Conservation (phyloP, 768 basidiomycete species). For the Mycena chlorophos region DNA sequence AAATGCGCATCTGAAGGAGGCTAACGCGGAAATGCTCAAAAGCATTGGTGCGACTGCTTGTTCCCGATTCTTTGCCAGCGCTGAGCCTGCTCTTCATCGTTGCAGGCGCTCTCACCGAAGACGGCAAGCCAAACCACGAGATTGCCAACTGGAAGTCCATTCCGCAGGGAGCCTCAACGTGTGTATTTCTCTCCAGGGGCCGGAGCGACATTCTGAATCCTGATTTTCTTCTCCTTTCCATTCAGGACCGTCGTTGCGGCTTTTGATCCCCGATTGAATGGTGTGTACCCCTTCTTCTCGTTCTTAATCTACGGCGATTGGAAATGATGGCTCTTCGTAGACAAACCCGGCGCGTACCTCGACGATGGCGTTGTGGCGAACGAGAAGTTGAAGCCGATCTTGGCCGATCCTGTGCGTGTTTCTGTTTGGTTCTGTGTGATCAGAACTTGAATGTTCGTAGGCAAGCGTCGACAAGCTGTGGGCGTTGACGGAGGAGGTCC, state of each 20-base stretch:
- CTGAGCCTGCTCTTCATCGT: not conserved
- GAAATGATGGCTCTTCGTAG: not conserved
- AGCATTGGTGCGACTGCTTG: not conserved
- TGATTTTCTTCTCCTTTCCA: no score
- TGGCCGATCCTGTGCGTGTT: conserved; percentile 1
- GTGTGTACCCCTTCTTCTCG: not conserved
- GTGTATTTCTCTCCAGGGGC: not conserved
- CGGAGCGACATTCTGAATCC: not conserved
- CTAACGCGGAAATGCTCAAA: not conserved
- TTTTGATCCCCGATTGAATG: conserved; percentile 10
- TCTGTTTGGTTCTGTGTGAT: not conserved
- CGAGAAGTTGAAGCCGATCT: not conserved
- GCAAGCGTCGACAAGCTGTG: conserved; percentile 2
- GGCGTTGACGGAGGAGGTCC: conserved; percentile 2
- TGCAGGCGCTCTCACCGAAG: not conserved
- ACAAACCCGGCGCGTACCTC: conserved; percentile 7
- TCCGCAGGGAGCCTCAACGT: conserved; percentile 17
- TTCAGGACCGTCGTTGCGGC: conserved; percentile 11
- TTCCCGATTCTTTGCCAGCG: not conserved
- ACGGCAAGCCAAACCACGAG: not conserved
- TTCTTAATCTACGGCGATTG: not conserved
- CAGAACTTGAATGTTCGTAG: not conserved
- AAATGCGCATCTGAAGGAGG: not conserved
- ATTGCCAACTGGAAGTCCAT: conserved; percentile 4
- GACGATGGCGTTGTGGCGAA: conserved; percentile 1